Evolutionary conservation across 257 asterid species (phyloP).

Genomic region (Anisodus tanguticus): DNA sequence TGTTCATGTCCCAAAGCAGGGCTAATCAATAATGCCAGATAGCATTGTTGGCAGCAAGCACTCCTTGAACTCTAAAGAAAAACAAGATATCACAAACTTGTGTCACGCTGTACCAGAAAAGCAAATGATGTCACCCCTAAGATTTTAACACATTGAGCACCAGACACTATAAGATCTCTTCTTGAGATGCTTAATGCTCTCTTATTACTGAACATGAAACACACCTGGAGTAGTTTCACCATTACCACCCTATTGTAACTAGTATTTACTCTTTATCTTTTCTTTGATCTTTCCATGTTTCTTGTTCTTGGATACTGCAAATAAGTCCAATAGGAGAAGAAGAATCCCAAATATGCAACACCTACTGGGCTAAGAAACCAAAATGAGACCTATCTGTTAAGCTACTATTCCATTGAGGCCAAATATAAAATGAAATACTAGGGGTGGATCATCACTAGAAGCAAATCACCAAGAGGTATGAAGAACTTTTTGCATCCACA

Average conservation of each 20-base stretch:
- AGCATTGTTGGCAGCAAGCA: not conserved
- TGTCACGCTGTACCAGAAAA: not conserved
- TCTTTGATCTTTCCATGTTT: conserved; percentile 9
- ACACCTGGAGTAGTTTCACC: not conserved
- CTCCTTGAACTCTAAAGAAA: not conserved
- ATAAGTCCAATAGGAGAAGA: not conserved
- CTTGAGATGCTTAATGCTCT: not conserved
- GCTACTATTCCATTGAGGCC: not conserved
- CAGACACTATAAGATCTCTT: not conserved
- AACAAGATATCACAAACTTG: conserved; percentile 26
- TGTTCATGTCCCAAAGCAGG: not conserved
- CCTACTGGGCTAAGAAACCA: not conserved
- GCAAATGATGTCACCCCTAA: not conserved
- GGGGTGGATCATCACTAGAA: not conserved
- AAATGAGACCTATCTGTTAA: not conserved
- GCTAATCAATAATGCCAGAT: not conserved
- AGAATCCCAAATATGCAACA: not conserved
- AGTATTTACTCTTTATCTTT: not conserved
- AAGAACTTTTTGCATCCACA: not conserved
- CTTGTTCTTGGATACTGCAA: not conserved
- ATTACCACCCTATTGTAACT: not conserved
- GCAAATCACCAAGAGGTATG: not conserved
- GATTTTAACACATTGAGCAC: not conserved
- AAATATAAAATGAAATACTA: not conserved
- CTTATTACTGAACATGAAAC: not conserved